Percentiles rank a stretch among this genome's conserved stretches.
Conservation (phyloP, 495 filamentous ascomycete species). For the Neurospora discreta region DNA sequence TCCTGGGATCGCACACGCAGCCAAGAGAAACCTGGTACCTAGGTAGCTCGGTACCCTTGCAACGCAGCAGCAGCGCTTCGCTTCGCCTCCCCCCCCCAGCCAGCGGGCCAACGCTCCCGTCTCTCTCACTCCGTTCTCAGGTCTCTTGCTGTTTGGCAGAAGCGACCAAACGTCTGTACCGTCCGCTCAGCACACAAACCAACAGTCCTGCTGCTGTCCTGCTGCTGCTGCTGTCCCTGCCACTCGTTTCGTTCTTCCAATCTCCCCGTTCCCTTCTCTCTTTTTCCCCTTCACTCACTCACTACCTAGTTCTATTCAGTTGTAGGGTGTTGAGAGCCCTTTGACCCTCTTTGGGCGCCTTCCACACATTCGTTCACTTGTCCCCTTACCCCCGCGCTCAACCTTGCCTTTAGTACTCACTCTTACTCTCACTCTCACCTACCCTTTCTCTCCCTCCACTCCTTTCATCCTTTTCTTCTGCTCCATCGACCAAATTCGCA, state of each 20-base stretch:
- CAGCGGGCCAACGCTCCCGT: not conserved
- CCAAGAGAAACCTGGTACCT: not conserved
- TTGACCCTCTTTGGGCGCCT: slow-evolving; percentile 6
- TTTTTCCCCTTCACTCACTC: too few species aligned
- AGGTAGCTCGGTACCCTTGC: not conserved
- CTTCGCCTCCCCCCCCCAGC: not conserved
- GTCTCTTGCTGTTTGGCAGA: too few species aligned
- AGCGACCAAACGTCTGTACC: not conserved
- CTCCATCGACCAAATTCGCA: slow-evolving; percentile 6
- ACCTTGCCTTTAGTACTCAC: slow-evolving; percentile 13
- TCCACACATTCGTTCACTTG: not conserved
- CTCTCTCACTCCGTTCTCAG: not conserved
- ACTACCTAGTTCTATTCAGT: too few species aligned
- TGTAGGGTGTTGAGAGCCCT: not conserved
- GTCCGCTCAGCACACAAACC: not conserved
- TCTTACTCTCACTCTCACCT: slow-evolving; percentile 9
- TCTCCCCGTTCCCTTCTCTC: not conserved
- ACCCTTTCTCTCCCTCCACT: slow-evolving; percentile 9
- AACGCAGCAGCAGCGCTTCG: not conserved
- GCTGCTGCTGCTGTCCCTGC: not conserved
- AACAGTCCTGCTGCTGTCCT: not conserved
- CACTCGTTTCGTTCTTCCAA: not conserved
- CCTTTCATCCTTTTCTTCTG: slow-evolving; percentile 4
- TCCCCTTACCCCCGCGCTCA: not conserved
- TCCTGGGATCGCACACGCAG: not conserved